These are phyloP conservation scores for Picea glauca DNA, from an alignment of 75 land plant species.

Conservation along the genomic window DNA sequence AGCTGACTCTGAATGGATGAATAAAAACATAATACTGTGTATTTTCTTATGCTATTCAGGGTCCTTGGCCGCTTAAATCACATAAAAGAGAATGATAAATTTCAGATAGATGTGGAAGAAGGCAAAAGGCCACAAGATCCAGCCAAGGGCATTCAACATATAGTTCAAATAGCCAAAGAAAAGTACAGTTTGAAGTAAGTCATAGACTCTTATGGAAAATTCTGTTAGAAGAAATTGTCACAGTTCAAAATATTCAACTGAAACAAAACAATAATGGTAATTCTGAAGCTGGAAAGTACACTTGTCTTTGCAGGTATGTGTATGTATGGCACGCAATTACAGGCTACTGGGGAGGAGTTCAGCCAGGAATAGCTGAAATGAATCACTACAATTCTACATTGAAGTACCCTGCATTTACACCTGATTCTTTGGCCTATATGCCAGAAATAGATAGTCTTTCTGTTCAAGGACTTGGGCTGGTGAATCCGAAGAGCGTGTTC, in stretches of 20 bases:
- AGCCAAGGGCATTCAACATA: constrained; percentile 28
- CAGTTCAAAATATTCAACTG: background rate
- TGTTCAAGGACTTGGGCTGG: constrained; percentile 72
- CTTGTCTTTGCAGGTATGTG: constrained; percentile 25
- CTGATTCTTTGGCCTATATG: constrained; percentile 64
- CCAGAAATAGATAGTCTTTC: constrained; percentile 66
- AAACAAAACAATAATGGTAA: background rate
- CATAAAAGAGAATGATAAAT: constrained; percentile 79
- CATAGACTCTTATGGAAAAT: background rate
- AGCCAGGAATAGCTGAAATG: constrained; percentile 52
- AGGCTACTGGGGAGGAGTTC: constrained; percentile 97
- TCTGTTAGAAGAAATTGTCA: background rate
- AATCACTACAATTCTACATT: constrained; percentile 54
- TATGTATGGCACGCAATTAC: constrained; percentile 95
- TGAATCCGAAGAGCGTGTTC: constrained; percentile 58
- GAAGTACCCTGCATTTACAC: constrained; percentile 62
- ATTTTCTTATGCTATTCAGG: constrained; percentile 12
- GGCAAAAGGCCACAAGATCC: constrained; percentile 26
- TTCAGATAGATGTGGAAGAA: constrained; percentile 37
- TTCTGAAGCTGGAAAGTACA: background rate
- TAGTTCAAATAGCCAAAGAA: constrained; percentile 37
- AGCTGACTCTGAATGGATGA: background rate
- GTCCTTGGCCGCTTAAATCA: constrained; percentile 26
- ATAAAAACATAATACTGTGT: background rate
- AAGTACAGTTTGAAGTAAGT: constrained; percentile 59